Conservation (phyloP, 1,284 basidiomycete species). For the Microbotryum intermedium region DNA sequence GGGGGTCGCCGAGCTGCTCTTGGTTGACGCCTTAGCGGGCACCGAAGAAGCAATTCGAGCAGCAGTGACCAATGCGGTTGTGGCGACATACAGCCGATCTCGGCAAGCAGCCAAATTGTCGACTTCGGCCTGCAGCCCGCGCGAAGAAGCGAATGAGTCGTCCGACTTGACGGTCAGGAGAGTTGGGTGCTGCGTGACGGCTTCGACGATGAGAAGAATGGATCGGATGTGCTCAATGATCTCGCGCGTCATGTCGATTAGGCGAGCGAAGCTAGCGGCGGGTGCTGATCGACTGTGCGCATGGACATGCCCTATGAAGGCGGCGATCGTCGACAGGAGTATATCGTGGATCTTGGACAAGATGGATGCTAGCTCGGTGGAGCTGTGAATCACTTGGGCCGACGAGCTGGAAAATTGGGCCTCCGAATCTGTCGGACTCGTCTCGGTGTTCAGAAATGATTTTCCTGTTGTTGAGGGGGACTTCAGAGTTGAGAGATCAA, state of each 20-base stretch:
- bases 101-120: conserved; percentile 60
- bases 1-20: conserved; percentile 43
- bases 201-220: conserved; percentile 83
- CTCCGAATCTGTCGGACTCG: too few relatives aligned
- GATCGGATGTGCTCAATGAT: conserved; percentile 88
- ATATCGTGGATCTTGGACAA: conserved; percentile 63
- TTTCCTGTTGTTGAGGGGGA: too few relatives aligned
- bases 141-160: neutral
- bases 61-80: conserved; percentile 76
- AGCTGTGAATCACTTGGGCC: conserved; percentile 35
- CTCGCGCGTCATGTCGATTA: conserved; percentile 87
- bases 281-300: conserved; percentile 77
- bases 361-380: conserved; percentile 60
- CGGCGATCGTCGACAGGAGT: conserved; percentile 85
- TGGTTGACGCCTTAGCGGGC: conserved; percentile 32
- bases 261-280: conserved; percentile 79
- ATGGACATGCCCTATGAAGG: conserved; percentile 93
- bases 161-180: neutral
- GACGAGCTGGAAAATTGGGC: too few relatives aligned
- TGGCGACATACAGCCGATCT: conserved; percentile 74
- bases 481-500: too few relatives aligned
- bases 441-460: too few relatives aligned
- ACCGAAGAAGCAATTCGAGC: conserved; percentile 54
- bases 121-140: conserved; percentile 38
- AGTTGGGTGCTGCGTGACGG: conserved; percentile 53